Evolutionary conservation across 2,329 filamentous ascomycete species (phyloP), one percentile per base, ranked within the genome.

Genomic region (Venturia effusa): DNA sequence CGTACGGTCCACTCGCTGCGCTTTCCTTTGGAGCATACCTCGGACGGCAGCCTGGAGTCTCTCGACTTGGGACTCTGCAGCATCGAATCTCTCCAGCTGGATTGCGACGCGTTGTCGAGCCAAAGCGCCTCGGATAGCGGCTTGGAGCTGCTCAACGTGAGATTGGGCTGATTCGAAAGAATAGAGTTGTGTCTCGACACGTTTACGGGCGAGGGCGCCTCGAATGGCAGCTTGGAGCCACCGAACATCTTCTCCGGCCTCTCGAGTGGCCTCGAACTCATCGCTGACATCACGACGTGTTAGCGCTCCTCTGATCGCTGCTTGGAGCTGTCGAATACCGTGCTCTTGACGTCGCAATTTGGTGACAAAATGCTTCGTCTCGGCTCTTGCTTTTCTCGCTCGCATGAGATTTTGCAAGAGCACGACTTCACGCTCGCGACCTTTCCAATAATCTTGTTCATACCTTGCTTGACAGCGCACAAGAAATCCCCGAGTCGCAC

Each of bases 401-500:
- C 89, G 82, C 71, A 91, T 83, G 59, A 96, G 80, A 73, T 87
- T 96, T 75, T 99, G 94, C 15, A 99, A 79, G 70, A 86, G 85
- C 66, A 94, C 76, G 57, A 97, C 82, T 66, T 90, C 84, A 6
- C 81, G 79, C 73, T 93, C 88, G 64, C 86, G 83, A 62, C 83
- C 83, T 71, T 87, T 85, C 84, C 86, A 90, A 71, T 86, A 82
- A 64, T 83, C 76, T 68, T 90, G 84, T 66, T 86, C 84, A 48
- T 83, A 80, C 66, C 79, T 77, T 70, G 88, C 80, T 45, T 81
- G 81, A 61, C 79, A 82, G 66, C 94, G 85, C 30, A 87, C 81
- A 45, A 97, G 77, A 72, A 89, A 88, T 3, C 91, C 93, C 59
- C 93, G 86, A 3, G 85, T 84, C 6, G 85, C 82, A 66, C 90